Evolutionary conservation across 192 early-diverging fungal genomes (phyloP), one percentile per base, ranked within the genome.

Genomic region (Podila verticillata): DNA sequence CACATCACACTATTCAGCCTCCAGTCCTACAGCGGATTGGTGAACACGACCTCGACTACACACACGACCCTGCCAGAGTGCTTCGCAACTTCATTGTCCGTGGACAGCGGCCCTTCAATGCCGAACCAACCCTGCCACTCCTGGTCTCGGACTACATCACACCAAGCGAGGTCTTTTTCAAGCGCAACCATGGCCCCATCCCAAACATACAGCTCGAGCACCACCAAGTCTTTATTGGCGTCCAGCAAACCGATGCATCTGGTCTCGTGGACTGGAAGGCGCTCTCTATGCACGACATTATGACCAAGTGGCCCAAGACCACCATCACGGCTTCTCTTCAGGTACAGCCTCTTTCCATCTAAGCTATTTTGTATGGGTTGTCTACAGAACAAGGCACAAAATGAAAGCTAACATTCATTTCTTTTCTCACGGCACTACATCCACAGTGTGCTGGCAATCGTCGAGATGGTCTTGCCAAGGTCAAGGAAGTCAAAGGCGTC

Each of bases 171-270:
- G 71, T 85, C 48, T 94, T 95, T 73, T 97, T 93, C 70, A 93
- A 95, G 51, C 92, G 96, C 26, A 95, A 95, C 82, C 96, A 98
- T 73, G 91, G 96, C 7, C 94, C 96, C 24, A 93, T 98, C 51
- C 96, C 96, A 30, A 80, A 91, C 51, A 83, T 96, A 19, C 82
- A 89, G 35, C 75, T 75, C 0, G 80, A 84, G 0, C 64, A 78
- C 7, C 94, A 91, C 85, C 26, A 60, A 17, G 82, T 98, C 68
- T 65, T 71, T 7, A 73, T 97, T 29, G 86, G 92, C 36, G 35
- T 68, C n/a, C 57, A 57, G 49, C 54, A 68, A 48, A 22, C 54
- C 24, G 13, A 49, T 36, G 66, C 31, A 7, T 58, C 66, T 17
- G 34, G 54, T 7, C 2, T 26, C 7, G 56, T 68, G 13, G 66